Conservation (phyloP, 768 basidiomycete species). For the Strobilomyces dryophilus region DNA sequence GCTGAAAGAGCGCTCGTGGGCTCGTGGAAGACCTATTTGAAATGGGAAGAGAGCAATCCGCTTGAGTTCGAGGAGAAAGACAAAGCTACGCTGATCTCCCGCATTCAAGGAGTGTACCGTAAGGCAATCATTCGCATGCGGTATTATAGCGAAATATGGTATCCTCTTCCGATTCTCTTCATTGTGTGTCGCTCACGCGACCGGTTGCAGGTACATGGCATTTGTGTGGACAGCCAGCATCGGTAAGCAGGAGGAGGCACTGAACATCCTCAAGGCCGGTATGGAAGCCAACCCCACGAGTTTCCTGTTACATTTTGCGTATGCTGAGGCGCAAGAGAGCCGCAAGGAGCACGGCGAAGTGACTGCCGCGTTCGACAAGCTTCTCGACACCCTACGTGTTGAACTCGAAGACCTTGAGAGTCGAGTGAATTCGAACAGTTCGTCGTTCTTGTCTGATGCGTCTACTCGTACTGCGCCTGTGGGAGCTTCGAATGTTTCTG, state of each 20-base stretch:
- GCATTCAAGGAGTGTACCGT: constrained; percentile 80
- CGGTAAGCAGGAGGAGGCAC: constrained; percentile 78
- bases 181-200: constrained; percentile 10
- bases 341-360: constrained; percentile 64
- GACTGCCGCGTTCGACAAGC: constrained; percentile 66
- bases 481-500: constrained; percentile 18
- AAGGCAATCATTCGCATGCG: constrained; percentile 91
- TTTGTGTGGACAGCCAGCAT: constrained; percentile 75
- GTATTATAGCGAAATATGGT: constrained; percentile 96
- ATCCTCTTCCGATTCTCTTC: constrained; percentile 9
- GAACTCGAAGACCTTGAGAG: constrained; percentile 62
- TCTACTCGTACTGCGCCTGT: constrained; percentile 25
- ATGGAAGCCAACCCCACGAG: constrained; percentile 87
- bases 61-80: constrained; percentile 89
- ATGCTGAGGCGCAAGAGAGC: constrained; percentile 67
- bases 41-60: constrained; percentile 95
- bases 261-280: constrained; percentile 76
- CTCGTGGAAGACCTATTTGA: constrained; percentile 88
- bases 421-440: constrained; percentile 35
- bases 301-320: constrained; percentile 87
- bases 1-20: constrained; percentile 73
- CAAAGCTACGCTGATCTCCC: constrained; percentile 53
- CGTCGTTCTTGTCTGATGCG: constrained; percentile 37
- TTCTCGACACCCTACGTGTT: constrained; percentile 60
- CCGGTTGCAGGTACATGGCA: constrained; percentile 77